Evolutionary conservation across 1,284 basidiomycete genomes (phyloP).

Genomic region (Kwoniella shivajii): DNA sequence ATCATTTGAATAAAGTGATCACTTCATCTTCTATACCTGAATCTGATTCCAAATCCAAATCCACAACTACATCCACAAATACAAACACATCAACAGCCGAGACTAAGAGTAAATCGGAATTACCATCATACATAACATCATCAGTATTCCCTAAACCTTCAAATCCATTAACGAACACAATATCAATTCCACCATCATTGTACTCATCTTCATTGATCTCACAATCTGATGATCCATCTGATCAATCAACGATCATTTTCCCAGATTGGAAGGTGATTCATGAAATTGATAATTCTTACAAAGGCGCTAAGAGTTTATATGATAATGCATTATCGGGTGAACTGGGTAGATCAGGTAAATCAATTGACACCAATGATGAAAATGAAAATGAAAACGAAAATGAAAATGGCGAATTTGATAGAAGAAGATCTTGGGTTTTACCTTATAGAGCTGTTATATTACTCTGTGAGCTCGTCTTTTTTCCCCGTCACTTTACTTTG

Average conservation of each 20-base stretch:
- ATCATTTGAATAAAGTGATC: slow-evolving; percentile 29
- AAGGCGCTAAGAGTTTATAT: slow-evolving; percentile 72
- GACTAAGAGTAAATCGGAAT: slow-evolving; percentile 27
- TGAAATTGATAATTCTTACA: slow-evolving; percentile 64
- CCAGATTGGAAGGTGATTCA: slow-evolving; percentile 84
- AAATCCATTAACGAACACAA: slow-evolving; percentile 21
- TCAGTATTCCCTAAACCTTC: slow-evolving; percentile 36
- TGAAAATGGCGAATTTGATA: slow-evolving; percentile 50
- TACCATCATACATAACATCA: slow-evolving; percentile 43
- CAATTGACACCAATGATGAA: too few species aligned
- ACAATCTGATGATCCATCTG: slow-evolving; percentile 65
- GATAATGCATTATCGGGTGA: slow-evolving; percentile 64
- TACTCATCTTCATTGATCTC: slow-evolving; percentile 80
- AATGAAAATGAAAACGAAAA: too few species aligned
- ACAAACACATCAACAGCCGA: too few species aligned
- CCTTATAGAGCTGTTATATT: slow-evolving; percentile 71
- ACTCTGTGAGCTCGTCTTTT: slow-evolving; percentile 64
- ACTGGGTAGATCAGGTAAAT: slow-evolving; percentile 48
- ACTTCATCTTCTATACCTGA: slow-evolving; percentile 14
- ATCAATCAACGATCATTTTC: slow-evolving; percentile 76
- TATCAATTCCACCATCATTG: slow-evolving; percentile 57
- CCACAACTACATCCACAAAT: too few species aligned
- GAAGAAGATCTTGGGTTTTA: slow-evolving; percentile 64
- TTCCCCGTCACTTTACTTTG: too few species aligned
- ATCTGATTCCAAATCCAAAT: not conserved